phyloP scores from a whole-genome alignment of 768 basidiomycete genomes.

The Boletus huronensis region DNA sequence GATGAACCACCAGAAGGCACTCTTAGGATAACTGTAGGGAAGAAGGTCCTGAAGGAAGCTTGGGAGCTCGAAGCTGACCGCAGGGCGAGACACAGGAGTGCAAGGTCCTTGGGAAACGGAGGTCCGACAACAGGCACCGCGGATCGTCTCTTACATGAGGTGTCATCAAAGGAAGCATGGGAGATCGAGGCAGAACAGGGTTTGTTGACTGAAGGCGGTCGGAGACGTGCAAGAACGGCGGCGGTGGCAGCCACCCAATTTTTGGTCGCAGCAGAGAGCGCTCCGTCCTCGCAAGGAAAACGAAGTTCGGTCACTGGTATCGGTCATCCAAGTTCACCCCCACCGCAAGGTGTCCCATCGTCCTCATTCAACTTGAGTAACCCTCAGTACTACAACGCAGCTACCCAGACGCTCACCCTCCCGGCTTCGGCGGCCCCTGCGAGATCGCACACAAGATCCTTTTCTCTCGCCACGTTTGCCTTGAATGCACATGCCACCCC shows the following conservation, averaged over 20 bases:
- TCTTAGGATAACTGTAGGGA: slow-evolving; percentile 60
- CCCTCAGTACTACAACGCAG: slow-evolving; percentile 57
- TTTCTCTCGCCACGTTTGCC: slow-evolving; percentile 46
- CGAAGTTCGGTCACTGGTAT: slow-evolving; percentile 15
- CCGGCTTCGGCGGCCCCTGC: slow-evolving; percentile 57
- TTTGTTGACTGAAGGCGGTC: slow-evolving; percentile 69
- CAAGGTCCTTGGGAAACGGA: slow-evolving; percentile 29
- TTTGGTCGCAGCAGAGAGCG: slow-evolving; percentile 11
- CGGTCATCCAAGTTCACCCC: slow-evolving; percentile 26
- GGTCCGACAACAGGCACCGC: not conserved
- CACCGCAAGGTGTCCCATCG: slow-evolving; percentile 22
- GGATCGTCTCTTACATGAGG: slow-evolving; percentile 15
- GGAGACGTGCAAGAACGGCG: slow-evolving; percentile 55
- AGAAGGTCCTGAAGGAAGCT: slow-evolving; percentile 64
- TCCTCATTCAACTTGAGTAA: slow-evolving; percentile 38
- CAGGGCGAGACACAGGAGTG: slow-evolving; percentile 40
- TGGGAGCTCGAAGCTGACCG: slow-evolving; percentile 80
- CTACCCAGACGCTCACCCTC: slow-evolving; percentile 58
- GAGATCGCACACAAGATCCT: slow-evolving; percentile 53
- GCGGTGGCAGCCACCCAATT: slow-evolving; percentile 38
- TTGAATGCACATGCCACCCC: slow-evolving; percentile 1
- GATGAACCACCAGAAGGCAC: slow-evolving; percentile 53
- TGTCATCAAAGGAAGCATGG: slow-evolving; percentile 65
- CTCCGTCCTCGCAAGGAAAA: slow-evolving; percentile 15
- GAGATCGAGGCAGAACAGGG: slow-evolving; percentile 78